Conservation (phyloP, 805 yeast species). For the Saccharomycopsis sp. region DNA sequence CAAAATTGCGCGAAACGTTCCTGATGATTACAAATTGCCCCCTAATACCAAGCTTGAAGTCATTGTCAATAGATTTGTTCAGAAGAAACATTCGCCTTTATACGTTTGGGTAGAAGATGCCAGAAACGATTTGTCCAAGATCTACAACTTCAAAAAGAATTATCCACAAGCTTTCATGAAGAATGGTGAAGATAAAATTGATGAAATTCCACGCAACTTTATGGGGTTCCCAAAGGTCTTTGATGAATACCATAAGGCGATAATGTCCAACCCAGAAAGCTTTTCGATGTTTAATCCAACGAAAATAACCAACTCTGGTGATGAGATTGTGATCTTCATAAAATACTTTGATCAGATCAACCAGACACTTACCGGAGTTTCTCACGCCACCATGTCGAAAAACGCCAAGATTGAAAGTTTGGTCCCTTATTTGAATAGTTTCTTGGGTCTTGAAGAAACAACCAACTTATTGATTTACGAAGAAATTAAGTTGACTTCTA, state of each 20-base stretch:
- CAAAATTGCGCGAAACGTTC: too few species aligned
- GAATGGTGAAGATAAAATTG: neutral
- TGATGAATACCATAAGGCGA: slow-evolving; percentile 2
- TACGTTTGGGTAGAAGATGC: slow-evolving; percentile 62
- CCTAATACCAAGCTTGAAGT: slow-evolving; percentile 32
- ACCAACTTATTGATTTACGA: slow-evolving; percentile 40
- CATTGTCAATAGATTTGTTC: slow-evolving; percentile 38
- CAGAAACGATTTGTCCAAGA: slow-evolving; percentile 13
- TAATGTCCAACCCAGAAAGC: neutral
- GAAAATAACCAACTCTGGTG: slow-evolving; percentile 20
- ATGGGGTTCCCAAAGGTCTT: slow-evolving; percentile 8
- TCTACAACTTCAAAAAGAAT: slow-evolving; percentile 9
- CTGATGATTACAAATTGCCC: slow-evolving; percentile 19
- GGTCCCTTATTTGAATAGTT: slow-evolving; percentile 31
- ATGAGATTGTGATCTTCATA: slow-evolving; percentile 36
- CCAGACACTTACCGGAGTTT: slow-evolving; percentile 55
- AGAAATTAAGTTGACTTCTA: slow-evolving; percentile 48
- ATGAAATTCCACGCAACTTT: slow-evolving; percentile 14
- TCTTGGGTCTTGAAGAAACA: slow-evolving; percentile 32
- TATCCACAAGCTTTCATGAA: neutral
- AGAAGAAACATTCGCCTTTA: slow-evolving; percentile 39
- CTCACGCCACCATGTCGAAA: slow-evolving; percentile 46
- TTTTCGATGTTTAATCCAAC: slow-evolving; percentile 1
- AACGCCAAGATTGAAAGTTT: slow-evolving; percentile 36
- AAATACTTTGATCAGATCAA: slow-evolving; percentile 55